Base-by-base conservation (phyloP, 495 filamentous ascomycete genomes). In the Xylaria grammica region DNA sequence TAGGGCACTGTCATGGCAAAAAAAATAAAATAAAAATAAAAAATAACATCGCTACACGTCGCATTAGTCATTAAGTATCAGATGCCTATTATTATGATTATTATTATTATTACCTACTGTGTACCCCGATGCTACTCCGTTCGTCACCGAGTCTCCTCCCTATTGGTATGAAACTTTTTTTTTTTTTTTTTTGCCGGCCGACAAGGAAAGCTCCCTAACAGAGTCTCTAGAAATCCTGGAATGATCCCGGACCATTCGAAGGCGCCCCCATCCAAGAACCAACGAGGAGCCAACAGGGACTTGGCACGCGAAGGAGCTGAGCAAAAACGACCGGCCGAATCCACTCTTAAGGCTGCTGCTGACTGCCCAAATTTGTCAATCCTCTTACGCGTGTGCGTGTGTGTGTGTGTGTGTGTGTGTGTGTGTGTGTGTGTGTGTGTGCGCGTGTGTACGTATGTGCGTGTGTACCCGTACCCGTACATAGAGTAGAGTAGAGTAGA, bases 311-410 rank as follows among this genome's bases (percentile, higher is more conserved):
- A 52, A 54, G 48, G 60, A 52, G 26, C 24, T 42, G 40, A 15
- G 15, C n/a, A 36, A 11, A 4, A 36, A 36, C 4, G 32, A 36
- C 32, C 32, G 32, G 32, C 32, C 32, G 48, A 62, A 62, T 64
- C 62, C 62, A 64, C 62, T 29, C 52, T 26, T 64, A 64, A 64
- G 62, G 62, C 62, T 64, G 54, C 48, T 51, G 50, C 51, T 64
- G 62, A 56, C 40, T 56, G 15, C 48, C 34, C 32, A n/a, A 45
- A 62, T 62, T 62, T 62, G 59, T 62, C 59, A 62, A 59, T 46
- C 27, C 22, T 8, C 19, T 3, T 48, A 22, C 19, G 19, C 15
- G 24, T 20, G 13, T 22, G 53, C 2, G 38, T 58, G 36, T 45
- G 56, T 13, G 42, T 27, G 13, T 17, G 15, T 3, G 17, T 6